Evolutionary conservation across 768 basidiomycete species (phyloP).

Genomic region (Mrakia blollopis): DNA sequence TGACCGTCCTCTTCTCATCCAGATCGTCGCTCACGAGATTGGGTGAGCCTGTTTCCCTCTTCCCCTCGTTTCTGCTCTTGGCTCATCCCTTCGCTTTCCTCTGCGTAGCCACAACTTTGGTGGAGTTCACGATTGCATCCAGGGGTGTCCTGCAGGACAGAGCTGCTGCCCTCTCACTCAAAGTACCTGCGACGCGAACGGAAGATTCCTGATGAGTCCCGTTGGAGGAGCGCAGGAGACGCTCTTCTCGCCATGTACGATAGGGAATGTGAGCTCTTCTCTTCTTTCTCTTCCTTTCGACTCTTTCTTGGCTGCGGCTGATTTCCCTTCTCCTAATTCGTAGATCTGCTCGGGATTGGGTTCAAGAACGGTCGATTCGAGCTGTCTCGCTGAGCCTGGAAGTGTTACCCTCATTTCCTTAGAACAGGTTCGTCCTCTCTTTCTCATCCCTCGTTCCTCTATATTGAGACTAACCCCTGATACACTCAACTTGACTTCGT

Average conservation of each 20-base stretch:
- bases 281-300: no score
- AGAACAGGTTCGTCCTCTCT: conserved; percentile 13
- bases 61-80: no score
- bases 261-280: conserved; percentile 69
- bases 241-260: conserved; percentile 67
- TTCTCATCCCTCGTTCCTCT: no score
- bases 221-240: conserved; percentile 60
- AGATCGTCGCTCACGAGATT: conserved; percentile 64
- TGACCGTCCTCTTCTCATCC: no score
- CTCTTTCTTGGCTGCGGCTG: no score
- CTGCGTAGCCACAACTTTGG: conserved; percentile 34
- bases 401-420: conserved; percentile 38
- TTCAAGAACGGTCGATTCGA: conserved; percentile 53
- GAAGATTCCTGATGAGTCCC: conserved; percentile 73
- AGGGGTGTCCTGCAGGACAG: conserved; percentile 56
- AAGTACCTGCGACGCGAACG: conserved; percentile 55
- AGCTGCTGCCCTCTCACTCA: conserved; percentile 68
- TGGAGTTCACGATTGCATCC: conserved; percentile 53
- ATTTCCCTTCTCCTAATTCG: neutral
- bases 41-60: conserved; percentile 43
- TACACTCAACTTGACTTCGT: no score
- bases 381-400: conserved; percentile 61
- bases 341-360: conserved; percentile 41
- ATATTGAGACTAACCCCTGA: no score
- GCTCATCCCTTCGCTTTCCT: no score